Evolutionary conservation across 805 yeast species (phyloP).

Genomic region (Schwanniomyces sp.): DNA sequence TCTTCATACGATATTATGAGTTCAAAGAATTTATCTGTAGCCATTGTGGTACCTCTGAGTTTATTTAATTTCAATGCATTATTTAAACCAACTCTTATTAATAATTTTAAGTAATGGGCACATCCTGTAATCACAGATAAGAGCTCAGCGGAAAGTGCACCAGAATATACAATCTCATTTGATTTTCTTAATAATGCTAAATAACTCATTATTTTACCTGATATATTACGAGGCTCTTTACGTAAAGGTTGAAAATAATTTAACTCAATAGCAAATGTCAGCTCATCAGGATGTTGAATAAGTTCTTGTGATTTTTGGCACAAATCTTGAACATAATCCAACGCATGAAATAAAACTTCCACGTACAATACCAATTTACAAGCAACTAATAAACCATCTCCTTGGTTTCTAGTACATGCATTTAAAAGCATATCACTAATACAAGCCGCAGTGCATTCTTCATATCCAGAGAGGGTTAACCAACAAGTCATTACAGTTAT

Average conservation of each 20-base stretch:
- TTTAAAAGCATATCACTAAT: slow-evolving; percentile 88
- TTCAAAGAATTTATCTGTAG: slow-evolving; percentile 61
- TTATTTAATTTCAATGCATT: slow-evolving; percentile 72
- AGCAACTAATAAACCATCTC: slow-evolving; percentile 66
- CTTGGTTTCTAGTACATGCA: slow-evolving; percentile 72
- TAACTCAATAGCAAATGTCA: slow-evolving; percentile 11
- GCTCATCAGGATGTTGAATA: slow-evolving; percentile 4
- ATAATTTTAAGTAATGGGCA: slow-evolving; percentile 87
- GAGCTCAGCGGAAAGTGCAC: slow-evolving; percentile 59
- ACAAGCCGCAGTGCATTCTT: slow-evolving; percentile 85
- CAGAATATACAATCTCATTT: slow-evolving; percentile 32
- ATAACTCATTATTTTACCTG: slow-evolving; percentile 88
- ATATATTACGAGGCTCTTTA: slow-evolving; percentile 78
- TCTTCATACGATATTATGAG: slow-evolving; percentile 17
- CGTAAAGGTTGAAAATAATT: slow-evolving; percentile 38
- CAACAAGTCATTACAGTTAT: slow-evolving; percentile 64
- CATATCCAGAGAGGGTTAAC: slow-evolving; percentile 84
- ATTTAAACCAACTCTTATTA: slow-evolving; percentile 77
- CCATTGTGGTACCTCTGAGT: slow-evolving; percentile 53
- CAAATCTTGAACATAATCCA: slow-evolving; percentile 49
- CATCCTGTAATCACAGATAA: slow-evolving; percentile 83
- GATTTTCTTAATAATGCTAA: slow-evolving; percentile 77
- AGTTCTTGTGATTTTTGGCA: slow-evolving; percentile 10
- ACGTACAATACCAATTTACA: slow-evolving; percentile 71
- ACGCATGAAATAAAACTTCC: slow-evolving; percentile 73